Evolutionary conservation across 1,139 yeast species (phyloP), one percentile per base, ranked within the genome.

Genomic region (Yamadazyma dendronema): DNA sequence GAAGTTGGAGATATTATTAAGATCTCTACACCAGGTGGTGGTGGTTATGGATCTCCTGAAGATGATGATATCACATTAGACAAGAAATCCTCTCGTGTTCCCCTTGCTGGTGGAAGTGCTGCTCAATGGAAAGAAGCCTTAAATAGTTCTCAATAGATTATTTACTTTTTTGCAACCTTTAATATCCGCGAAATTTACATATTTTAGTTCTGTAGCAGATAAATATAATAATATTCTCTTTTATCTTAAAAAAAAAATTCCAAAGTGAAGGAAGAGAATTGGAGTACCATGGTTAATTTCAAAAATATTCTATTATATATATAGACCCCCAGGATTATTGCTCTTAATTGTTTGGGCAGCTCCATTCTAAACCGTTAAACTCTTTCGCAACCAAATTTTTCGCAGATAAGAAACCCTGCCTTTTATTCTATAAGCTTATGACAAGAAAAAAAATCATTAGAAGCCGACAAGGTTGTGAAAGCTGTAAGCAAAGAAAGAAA

Each of bases 401-500:
- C n/a, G n/a, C n/a, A n/a, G n/a, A n/a, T n/a, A n/a, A n/a, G n/a
- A n/a, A n/a, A n/a, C n/a, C n/a, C n/a, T n/a, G n/a, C n/a, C n/a
- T n/a, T n/a, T n/a, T n/a, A n/a, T n/a, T n/a, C n/a, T n/a, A n/a
- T n/a, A n/a, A n/a, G 9, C 9, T 9, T 12, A 24, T 24, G 11
- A 23, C 28, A 17, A 24, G 24, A 21, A 3, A 11, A 3, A 34
- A 31, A 28, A 36, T 30, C 8, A 28, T 38, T 35, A 24, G 30
- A 34, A 47, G 48, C 31, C 63, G 72, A 46, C 66, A 65, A 43
- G 92, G 92, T 0, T 84, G 90, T 54, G 57, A 79, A 32, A 79
- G 86, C 0, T 84, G 92, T 50, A 77, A 87, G 42, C 67, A 71
- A 31, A 61, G 90, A 29, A 82, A 82, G 65, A 84, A 83, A 57